Conservation (phyloP, 2,329 filamentous ascomycete species). For the Aspergillus ochraceoroseus region DNA sequence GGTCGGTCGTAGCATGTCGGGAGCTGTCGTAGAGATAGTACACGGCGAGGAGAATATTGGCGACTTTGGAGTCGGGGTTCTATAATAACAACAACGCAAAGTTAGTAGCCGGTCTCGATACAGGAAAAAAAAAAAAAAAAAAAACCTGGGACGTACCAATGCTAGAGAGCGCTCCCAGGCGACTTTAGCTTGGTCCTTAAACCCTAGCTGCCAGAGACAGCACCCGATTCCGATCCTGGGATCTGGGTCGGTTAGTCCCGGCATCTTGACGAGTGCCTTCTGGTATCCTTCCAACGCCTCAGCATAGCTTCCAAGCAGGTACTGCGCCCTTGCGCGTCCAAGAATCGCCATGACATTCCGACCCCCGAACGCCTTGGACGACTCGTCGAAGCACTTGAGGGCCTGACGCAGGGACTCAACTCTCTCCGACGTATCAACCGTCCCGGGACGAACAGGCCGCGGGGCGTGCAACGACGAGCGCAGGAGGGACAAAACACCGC, state of each 20-base stretch:
- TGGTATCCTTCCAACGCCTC: constrained; percentile 84
- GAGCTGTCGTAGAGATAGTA: constrained; percentile 86
- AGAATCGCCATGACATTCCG: constrained; percentile 90
- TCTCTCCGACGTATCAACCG: constrained; percentile 63
- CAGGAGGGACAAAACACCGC: constrained; percentile 82
- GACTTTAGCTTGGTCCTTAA: constrained; percentile 83
- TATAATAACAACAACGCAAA: constrained; percentile 20
- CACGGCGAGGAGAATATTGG: constrained; percentile 81
- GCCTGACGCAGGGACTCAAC: constrained; percentile 78
- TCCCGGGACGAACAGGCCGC: constrained; percentile 58
- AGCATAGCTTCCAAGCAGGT: constrained; percentile 77
- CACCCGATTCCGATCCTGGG: constrained; percentile 93
- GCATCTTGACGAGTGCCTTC: constrained; percentile 77
- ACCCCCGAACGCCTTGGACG: constrained; percentile 73
- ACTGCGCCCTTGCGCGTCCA: constrained; percentile 81
- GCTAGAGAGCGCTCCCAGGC: constrained; percentile 88
- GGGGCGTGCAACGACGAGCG: constrained; percentile 78
- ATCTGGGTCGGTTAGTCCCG: constrained; percentile 83
- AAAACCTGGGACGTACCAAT: constrained; percentile 47
- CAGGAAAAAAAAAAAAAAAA: background rate
- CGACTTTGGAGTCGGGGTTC: constrained; percentile 77
- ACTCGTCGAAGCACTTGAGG: constrained; percentile 91
- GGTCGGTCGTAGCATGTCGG: constrained; percentile 74
- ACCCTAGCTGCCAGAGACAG: constrained; percentile 94
- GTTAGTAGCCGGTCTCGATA: background rate